Evolutionary conservation across 352 stramenopile genomes (phyloP).

Genomic region (Pythium biforme): DNA sequence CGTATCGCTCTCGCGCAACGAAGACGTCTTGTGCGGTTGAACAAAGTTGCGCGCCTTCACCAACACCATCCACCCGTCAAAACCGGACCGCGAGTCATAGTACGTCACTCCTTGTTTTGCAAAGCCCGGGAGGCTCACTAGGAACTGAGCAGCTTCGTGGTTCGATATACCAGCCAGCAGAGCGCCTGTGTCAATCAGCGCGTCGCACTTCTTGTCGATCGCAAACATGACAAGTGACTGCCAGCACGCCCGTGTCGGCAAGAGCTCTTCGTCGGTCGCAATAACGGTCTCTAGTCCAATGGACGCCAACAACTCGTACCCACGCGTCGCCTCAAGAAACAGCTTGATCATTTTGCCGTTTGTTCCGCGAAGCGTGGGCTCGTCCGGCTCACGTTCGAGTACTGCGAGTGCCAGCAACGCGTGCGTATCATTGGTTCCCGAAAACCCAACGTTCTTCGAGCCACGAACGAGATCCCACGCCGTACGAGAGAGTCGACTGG

Average conservation of each 20-base stretch:
- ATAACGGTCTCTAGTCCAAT: background rate
- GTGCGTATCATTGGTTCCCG: conserved; percentile 89
- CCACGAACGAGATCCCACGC: conserved; percentile 82
- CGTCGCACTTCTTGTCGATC: conserved; percentile 42
- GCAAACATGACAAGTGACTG: conserved; percentile 43
- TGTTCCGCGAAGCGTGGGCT: conserved; percentile 51
- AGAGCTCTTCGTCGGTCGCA: background rate
- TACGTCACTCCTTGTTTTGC: conserved; percentile 66
- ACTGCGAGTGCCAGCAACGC: conserved; percentile 68
- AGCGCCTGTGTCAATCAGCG: conserved; percentile 84
- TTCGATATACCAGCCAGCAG: conserved; percentile 71
- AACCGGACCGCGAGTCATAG: conserved; percentile 54
- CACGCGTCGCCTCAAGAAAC: conserved; percentile 40
- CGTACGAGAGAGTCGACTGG: conserved; percentile 57
- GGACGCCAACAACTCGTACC: conserved; percentile 33
- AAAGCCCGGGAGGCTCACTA: conserved; percentile 34
- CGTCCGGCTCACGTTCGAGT: conserved; percentile 50
- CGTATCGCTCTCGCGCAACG: conserved; percentile 70
- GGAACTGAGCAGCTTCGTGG: conserved; percentile 45
- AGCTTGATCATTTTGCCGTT: conserved; percentile 87
- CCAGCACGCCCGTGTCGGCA: conserved; percentile 26
- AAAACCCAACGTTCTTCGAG: conserved; percentile 74
- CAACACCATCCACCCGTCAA: conserved; percentile 77
- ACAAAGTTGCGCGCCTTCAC: conserved; percentile 50
- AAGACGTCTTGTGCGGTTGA: conserved; percentile 52